Percentiles rank a stretch among this genome's conserved stretches.
phyloP scores from a whole-genome alignment of 345 rosid genomes.

The Ceriops decandra region DNA sequence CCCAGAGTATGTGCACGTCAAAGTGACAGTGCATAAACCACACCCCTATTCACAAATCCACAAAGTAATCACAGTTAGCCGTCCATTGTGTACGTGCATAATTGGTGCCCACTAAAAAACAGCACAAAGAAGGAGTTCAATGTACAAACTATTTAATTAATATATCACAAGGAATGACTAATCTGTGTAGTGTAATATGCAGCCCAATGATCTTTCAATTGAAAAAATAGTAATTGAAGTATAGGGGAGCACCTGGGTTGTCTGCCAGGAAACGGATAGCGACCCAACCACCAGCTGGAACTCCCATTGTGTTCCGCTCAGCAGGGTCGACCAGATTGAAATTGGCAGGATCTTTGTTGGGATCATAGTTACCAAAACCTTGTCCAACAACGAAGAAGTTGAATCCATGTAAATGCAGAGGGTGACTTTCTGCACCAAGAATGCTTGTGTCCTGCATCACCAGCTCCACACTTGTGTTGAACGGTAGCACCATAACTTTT shows the following conservation, averaged over 20 bases:
- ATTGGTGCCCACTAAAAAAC: too few species aligned
- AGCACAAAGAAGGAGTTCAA: not conserved
- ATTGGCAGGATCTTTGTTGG: slow-evolving; percentile 19
- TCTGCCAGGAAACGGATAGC: slow-evolving; percentile 26
- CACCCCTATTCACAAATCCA: slow-evolving; percentile 11
- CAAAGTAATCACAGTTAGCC: not conserved
- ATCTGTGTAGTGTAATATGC: not conserved
- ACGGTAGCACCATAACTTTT: slow-evolving; percentile 5
- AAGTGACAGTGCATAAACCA: slow-evolving; percentile 33
- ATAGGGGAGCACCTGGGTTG: slow-evolving; percentile 17
- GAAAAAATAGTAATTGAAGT: not conserved
- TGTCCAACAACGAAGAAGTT: slow-evolving; percentile 29
- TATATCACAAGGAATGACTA: not conserved
- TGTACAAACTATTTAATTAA: not conserved
- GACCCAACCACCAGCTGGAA: slow-evolving; percentile 32
- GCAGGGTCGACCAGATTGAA: slow-evolving; percentile 23
- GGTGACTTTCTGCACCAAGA: slow-evolving; percentile 28
- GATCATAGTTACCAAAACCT: slow-evolving; percentile 27
- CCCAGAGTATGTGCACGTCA: slow-evolving; percentile 30
- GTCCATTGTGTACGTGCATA: too few species aligned
- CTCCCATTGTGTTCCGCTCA: slow-evolving; percentile 22
- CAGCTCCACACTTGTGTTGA: slow-evolving; percentile 28
- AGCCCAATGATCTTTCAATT: too few species aligned
- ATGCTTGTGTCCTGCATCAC: slow-evolving; percentile 27
- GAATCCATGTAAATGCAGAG: slow-evolving; percentile 25